Conservation (phyloP, 2,329 filamentous ascomycete species). For the Tolypocladium endophyticum region DNA sequence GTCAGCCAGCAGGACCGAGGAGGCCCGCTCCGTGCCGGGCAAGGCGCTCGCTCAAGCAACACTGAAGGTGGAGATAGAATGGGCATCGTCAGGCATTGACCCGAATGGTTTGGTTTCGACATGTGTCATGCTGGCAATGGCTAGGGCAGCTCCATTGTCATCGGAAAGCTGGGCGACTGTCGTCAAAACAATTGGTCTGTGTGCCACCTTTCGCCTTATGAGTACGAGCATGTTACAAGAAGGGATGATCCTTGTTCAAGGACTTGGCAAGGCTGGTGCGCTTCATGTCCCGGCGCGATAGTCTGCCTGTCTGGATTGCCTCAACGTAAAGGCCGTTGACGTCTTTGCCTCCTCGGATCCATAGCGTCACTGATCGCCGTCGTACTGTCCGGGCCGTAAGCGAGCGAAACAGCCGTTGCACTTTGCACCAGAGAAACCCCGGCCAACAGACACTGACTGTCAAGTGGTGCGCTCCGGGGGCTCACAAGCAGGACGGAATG, state of each 20-base stretch:
- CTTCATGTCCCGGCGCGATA: too few species aligned
- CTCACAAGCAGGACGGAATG: neutral
- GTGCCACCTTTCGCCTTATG: too few species aligned
- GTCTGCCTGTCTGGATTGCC: too few species aligned
- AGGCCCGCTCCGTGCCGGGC: neutral
- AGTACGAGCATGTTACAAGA: neutral
- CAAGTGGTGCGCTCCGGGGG: neutral
- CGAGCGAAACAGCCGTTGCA: too few species aligned
- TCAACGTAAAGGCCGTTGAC: neutral
- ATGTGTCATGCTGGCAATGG: neutral
- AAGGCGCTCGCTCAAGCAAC: neutral
- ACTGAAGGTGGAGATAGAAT: neutral
- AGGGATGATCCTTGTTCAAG: neutral
- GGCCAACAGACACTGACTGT: neutral
- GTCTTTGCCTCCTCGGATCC: neutral
- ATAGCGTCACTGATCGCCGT: neutral
- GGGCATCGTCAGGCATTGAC: neutral
- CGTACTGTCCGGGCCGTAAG: neutral
- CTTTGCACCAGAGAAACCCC: neutral
- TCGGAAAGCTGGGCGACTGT: neutral
- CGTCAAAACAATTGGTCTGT: neutral
- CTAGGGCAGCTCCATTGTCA: neutral
- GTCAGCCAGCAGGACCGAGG: neutral
- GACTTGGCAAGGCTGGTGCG: too few species aligned
- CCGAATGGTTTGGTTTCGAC: neutral